Evolutionary conservation across 1,284 basidiomycete species (phyloP), one percentile per base, ranked within the genome.

Genomic region (Sporisorium iseilematis-ciliati): DNA sequence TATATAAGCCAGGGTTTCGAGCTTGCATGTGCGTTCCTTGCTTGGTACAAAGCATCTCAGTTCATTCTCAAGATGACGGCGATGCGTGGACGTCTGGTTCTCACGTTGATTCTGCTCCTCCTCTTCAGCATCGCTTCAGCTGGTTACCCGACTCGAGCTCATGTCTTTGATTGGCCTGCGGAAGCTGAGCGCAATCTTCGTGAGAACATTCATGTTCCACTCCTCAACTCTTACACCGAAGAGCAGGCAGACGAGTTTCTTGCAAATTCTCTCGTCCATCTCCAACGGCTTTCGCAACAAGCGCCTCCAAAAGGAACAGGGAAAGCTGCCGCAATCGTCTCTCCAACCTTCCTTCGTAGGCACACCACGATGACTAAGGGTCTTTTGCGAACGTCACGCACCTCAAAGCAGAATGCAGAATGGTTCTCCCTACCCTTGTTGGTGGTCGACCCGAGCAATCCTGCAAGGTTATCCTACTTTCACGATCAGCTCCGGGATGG

Each of bases 381-480:
- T 18, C 7, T 48, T 14, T 43, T 49, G 21, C 33, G 3, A 1
- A 5, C 23, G 14, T 5, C 14, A n/a, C 10, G 11, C 16, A 7
- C 1, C 14, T 12, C 12, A 7, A 4, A 33, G 2, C 3, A n/a
- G n/a, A 29, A 18, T 31, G 4, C 12, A 20, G n/a, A n/a, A 3
- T 46, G 53, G 52, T 48, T 53, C 20, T 54, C 58, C n/a, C 3
- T 49, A n/a, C 56, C 56, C 7, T 23, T 57, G 35, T 18, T 57
- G 11, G 25, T 40, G 8, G 35, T 6, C 4, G 5, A 26, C 16
- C 14, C 31, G 7, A 3, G 4, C 20, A 38, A 21, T 0, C 16
- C 31, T 3, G 7, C 14, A n/a, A 26, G 8, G 3, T 12, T 57
- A 8, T 23, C 0, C 25, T 31, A 49, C 45, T n/a, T 48, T 12